Evolutionary conservation across 768 basidiomycete genomes (phyloP), one percentile per base, ranked within the genome.

Genomic region (Cystobasidiopsis lactophilus): DNA sequence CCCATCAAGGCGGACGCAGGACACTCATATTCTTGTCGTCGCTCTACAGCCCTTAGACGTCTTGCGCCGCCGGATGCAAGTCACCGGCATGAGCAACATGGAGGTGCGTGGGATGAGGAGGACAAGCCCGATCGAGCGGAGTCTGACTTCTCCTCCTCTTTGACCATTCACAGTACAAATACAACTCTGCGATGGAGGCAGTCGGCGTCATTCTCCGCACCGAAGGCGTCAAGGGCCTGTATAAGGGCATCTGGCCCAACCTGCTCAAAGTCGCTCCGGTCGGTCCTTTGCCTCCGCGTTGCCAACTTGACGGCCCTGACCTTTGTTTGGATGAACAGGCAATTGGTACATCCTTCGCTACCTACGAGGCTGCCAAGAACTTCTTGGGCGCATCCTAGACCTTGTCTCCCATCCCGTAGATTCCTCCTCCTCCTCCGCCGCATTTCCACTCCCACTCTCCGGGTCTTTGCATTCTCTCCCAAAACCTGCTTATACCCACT

Each of bases 31-130:
- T 27, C 14, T 23, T n/a, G n/a, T 26, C 23, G 89, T 35, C 88
- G 44, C 1, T 40, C 51, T 89, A 3, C 95, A 91, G 65, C 91
- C 91, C 9, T 84, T 93, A 62, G 91, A 98, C 65, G 84, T 96
- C 4, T 67, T 96, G 54, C 74, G 91, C 44, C 74, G 91, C 56
- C 91, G 95, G 72, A 86, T 96, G 80, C 91, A 96, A 66, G 83
- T 91, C 54, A 74, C 77, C 4, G 85, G 85, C 13, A 79, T 88
- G 77, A 67, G 74, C 59, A 71, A 68, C 13, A 70, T 72, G 26
- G 64, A 67, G 13, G 61, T 58, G 0, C 59, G 57, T 49, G 35
- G 57, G 27, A 60, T 60, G 40, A 55, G 39, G 9, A 54, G 53
- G 1, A 50, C 57, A 3, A 55, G 23, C 23, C 11, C 3, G 53